These are phyloP conservation scores for Hygrophoropsis aurantiaca DNA, from an alignment of 768 basidiomycete species.

Conservation along the genomic window DNA sequence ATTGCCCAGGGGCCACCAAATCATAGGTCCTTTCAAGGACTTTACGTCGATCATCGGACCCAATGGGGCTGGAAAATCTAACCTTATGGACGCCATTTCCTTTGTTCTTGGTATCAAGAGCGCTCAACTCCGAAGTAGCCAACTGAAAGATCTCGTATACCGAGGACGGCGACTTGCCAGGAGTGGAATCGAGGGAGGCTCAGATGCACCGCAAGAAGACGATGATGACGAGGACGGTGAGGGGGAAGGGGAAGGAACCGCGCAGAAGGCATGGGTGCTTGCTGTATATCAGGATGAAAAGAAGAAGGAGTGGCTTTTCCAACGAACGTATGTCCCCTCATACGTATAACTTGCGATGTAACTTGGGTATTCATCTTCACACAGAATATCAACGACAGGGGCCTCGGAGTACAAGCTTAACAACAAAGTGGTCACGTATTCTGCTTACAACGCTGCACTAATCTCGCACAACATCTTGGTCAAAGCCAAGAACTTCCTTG, in stretches of 20 bases:
- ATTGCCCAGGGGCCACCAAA: slow-evolving; percentile 65
- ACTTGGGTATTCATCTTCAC: slow-evolving; percentile 3
- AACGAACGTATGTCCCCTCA: slow-evolving; percentile 75
- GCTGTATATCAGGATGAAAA: slow-evolving; percentile 82
- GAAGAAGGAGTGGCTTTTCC: slow-evolving; percentile 86
- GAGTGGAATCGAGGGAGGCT: slow-evolving; percentile 41
- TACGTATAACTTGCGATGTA: too few species aligned
- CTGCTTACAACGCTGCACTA: slow-evolving; percentile 86
- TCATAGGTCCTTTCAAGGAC: slow-evolving; percentile 86
- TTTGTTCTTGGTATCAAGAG: slow-evolving; percentile 98
- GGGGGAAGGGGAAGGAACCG: slow-evolving; percentile 73
- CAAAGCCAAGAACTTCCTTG: slow-evolving; percentile 98
- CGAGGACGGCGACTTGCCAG: slow-evolving; percentile 76
- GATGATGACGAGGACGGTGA: slow-evolving; percentile 51
- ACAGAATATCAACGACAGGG: slow-evolving; percentile 84
- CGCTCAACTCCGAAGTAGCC: slow-evolving; percentile 87
- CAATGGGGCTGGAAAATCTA: slow-evolving; percentile 98
- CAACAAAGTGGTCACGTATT: slow-evolving; percentile 75
- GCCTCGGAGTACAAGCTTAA: slow-evolving; percentile 92
- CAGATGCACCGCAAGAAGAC: slow-evolving; percentile 43
- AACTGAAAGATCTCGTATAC: slow-evolving; percentile 94
- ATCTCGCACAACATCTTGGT: slow-evolving; percentile 92
- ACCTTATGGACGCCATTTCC: slow-evolving; percentile 99
- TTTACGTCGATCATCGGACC: slow-evolving; percentile 98
- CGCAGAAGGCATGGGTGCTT: slow-evolving; percentile 93